Conservation (phyloP, 768 basidiomycete species). For the Tylopilus sp. region DNA sequence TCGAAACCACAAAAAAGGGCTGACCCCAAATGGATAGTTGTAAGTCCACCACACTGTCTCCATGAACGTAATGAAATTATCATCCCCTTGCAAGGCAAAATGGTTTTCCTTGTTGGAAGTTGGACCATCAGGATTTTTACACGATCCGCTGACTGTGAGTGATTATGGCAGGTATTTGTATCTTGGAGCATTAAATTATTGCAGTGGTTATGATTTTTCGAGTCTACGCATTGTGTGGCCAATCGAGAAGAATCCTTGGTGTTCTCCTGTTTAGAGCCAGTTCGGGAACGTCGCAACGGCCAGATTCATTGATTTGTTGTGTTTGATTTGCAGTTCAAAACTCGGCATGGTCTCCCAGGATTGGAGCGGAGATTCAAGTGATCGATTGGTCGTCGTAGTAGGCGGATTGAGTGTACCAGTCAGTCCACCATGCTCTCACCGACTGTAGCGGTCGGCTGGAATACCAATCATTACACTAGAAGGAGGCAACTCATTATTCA, state of each 20-base stretch:
- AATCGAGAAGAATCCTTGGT: background rate
- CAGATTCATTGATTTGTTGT: too few species aligned
- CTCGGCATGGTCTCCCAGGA: too few species aligned
- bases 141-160: slow-evolving; percentile 1
- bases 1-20: background rate
- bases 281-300: too few species aligned
- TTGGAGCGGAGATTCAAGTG: too few species aligned
- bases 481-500: too few species aligned
- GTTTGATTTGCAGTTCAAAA: too few species aligned
- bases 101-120: background rate
- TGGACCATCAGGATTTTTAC: background rate
- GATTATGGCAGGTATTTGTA: background rate
- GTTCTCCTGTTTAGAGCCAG: slow-evolving; percentile 1
- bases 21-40: background rate
- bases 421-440: too few species aligned
- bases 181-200: background rate
- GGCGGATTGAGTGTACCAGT: too few species aligned
- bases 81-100: background rate
- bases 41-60: background rate
- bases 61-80: background rate
- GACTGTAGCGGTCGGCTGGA: too few species aligned
- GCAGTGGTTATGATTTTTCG: slow-evolving; percentile 11
- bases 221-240: slow-evolving; percentile 7
- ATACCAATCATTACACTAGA: too few species aligned
- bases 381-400: too few species aligned